These are phyloP conservation scores for Tetrapisispora taiwanensis DNA, from an alignment of 805 yeast genomes.

Conservation along the genomic window DNA sequence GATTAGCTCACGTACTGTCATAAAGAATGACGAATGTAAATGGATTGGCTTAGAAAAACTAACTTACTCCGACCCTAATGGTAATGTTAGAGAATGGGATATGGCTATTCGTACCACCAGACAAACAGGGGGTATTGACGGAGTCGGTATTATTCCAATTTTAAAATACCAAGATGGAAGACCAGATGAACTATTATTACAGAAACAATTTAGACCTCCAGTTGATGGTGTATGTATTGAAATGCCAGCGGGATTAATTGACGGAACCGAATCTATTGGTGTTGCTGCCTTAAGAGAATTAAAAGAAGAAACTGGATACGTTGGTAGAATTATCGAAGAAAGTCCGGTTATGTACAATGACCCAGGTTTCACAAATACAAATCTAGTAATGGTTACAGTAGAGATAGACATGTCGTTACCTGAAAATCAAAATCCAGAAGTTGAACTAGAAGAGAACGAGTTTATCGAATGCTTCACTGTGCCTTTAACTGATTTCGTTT, in stretches of 20 bases:
- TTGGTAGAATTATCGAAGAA: slow-evolving; percentile 47
- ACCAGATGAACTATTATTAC: slow-evolving; percentile 49
- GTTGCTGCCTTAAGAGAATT: slow-evolving; percentile 81
- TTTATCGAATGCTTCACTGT: slow-evolving; percentile 81
- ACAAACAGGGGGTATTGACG: slow-evolving; percentile 54
- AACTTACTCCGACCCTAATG: slow-evolving; percentile 63
- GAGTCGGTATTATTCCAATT: slow-evolving; percentile 81
- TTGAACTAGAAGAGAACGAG: slow-evolving; percentile 81
- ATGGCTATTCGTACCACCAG: slow-evolving; percentile 76
- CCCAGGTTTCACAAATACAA: slow-evolving; percentile 88
- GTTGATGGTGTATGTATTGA: slow-evolving; percentile 81
- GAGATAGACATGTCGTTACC: slow-evolving; percentile 60
- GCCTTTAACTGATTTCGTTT: slow-evolving; percentile 50
- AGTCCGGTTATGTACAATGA: slow-evolving; percentile 54
- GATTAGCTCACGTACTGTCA: slow-evolving; percentile 22
- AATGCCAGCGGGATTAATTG: slow-evolving; percentile 91
- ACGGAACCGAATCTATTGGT: slow-evolving; percentile 68
- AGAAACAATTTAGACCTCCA: slow-evolving; percentile 92
- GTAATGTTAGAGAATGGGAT: slow-evolving; percentile 75
- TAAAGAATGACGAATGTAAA: slow-evolving; percentile 39
- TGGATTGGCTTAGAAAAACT: slow-evolving; percentile 63
- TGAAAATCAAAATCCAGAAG: slow-evolving; percentile 57
- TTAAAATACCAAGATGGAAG: slow-evolving; percentile 39
- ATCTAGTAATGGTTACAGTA: slow-evolving; percentile 67
- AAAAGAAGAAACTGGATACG: slow-evolving; percentile 86